Conservation (phyloP, 768 basidiomycete species). For the Termitomyces sp. region DNA sequence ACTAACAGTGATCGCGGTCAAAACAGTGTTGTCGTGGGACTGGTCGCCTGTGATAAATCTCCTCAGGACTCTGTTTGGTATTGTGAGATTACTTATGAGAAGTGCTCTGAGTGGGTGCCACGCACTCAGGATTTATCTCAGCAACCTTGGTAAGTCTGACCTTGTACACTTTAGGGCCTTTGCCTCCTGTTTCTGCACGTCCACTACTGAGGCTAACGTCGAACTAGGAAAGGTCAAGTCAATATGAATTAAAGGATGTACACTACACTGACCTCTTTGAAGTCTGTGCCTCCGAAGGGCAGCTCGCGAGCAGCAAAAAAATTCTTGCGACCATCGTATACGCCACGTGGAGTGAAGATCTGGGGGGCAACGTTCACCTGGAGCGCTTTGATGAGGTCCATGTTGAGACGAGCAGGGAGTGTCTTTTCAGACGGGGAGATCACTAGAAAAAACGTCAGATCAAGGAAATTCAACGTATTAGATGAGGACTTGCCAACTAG, state of each 20-base stretch:
- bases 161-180: conserved; percentile 63
- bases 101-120: neutral
- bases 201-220: conserved; percentile 47
- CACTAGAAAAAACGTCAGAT: conserved; percentile 31
- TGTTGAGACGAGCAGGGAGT: conserved; percentile 62
- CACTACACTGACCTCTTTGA: conserved; percentile 44
- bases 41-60: conserved; percentile 61
- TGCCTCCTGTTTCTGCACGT: conserved; percentile 31
- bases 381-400: conserved; percentile 64
- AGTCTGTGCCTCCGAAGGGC: conserved; percentile 50
- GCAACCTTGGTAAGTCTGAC: conserved; percentile 58
- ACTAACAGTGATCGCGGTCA: conserved; percentile 64
- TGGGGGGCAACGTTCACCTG: conserved; percentile 56
- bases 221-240: conserved; percentile 42
- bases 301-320: conserved; percentile 59
- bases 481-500: neutral
- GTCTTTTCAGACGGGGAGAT: conserved; percentile 69
- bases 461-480: neutral
- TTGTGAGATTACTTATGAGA: neutral
- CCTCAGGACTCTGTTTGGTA: conserved; percentile 43
- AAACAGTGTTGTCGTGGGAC: conserved; percentile 58
- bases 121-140: conserved; percentile 52
- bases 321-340: conserved; percentile 82
- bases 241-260: neutral
- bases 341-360: conserved; percentile 72